Base-by-base conservation (phyloP, 768 basidiomycete species). In the Psilocybe azurescens region DNA sequence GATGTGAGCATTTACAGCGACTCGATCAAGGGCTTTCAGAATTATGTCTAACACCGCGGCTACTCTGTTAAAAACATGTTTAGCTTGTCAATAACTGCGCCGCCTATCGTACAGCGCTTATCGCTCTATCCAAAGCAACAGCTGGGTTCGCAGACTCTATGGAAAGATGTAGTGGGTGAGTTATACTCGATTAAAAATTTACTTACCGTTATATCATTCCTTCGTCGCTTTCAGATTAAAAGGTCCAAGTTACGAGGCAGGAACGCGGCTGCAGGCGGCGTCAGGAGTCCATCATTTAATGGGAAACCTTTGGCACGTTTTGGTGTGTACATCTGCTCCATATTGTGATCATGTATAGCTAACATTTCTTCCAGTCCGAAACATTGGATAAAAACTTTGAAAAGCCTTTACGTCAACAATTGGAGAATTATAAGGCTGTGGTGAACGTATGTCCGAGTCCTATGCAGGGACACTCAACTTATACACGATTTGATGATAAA, bases 251-350 rank as follows among this genome's bases (percentile, higher is more conserved):
- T 92, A 93, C 70, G 92, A 94, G 71, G 78, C 91, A 28, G 91
- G 91, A 10, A 90, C 91, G 24, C 83, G 92, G 61, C 78, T 97
- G 49, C 92, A 94, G 70, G 94, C 93, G 30, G 88, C 92, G 29
- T 89, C 91, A 18, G 95, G 96, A 4, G 77, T 98, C 48, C 94
- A 97, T 74, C 92, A 96, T 74, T 84, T 98, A 65, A 89, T 97
- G 67, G 89, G 90, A 53, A 97, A 96, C 72, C 93, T 96, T 66
- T 95, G 93, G 85, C 93, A 95, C 74, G 87, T 98, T 60, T 78
- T 98, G 72, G 94, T 94, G 63, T 62, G 88, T 81, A 50, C 47
- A 50, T 48, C 57, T 44, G 10, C 38, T 56, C 59, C 39, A 39
- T 16, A 58, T 44, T 30, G 39, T 18, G 8, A 61, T 39, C 24